Conservation (phyloP, 2,329 filamentous ascomycete species). For the Trichophaea hybrida region DNA sequence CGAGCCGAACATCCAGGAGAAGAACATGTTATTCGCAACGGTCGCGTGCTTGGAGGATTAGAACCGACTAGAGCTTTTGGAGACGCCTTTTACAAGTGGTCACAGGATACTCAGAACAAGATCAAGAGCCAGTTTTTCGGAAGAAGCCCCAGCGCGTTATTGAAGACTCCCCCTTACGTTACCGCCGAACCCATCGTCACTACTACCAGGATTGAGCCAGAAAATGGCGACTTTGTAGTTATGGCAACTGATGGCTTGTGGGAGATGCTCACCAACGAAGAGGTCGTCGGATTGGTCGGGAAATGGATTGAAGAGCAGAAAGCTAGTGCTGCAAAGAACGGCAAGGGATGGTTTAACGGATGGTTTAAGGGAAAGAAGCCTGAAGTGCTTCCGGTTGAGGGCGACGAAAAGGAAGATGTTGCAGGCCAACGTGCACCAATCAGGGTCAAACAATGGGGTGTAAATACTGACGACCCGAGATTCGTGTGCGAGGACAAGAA, state of each 20-base stretch:
- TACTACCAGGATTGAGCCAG: constrained; percentile 77
- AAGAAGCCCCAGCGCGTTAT: constrained; percentile 55
- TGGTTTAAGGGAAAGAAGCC: constrained; percentile 46
- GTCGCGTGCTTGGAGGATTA: constrained; percentile 77
- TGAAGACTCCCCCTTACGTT: constrained; percentile 90
- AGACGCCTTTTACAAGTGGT: constrained; percentile 96
- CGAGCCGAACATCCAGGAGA: constrained; percentile 80
- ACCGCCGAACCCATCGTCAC: constrained; percentile 92
- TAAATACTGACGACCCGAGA: constrained; percentile 59
- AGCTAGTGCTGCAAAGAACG: constrained; percentile 29
- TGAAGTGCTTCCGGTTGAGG: constrained; percentile 59
- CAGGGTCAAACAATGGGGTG: constrained; percentile 79
- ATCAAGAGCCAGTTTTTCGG: constrained; percentile 81
- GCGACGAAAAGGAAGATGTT: constrained; percentile 32
- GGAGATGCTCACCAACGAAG: constrained; percentile 98
- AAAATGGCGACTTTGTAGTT: constrained; percentile 86
- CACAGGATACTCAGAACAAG: constrained; percentile 63
- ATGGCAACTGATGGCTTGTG: constrained; percentile 93
- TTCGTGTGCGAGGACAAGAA: constrained; percentile 94
- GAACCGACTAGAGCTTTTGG: constrained; percentile 92
- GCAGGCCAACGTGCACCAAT: constrained; percentile 71
- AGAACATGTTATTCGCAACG: constrained; percentile 71
- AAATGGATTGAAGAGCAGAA: constrained; percentile 83
- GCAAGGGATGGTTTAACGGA: constrained; percentile 52
- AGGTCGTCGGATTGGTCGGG: constrained; percentile 89